phyloP scores from a whole-genome alignment of 345 rosid species.

The Geranium brycei region DNA sequence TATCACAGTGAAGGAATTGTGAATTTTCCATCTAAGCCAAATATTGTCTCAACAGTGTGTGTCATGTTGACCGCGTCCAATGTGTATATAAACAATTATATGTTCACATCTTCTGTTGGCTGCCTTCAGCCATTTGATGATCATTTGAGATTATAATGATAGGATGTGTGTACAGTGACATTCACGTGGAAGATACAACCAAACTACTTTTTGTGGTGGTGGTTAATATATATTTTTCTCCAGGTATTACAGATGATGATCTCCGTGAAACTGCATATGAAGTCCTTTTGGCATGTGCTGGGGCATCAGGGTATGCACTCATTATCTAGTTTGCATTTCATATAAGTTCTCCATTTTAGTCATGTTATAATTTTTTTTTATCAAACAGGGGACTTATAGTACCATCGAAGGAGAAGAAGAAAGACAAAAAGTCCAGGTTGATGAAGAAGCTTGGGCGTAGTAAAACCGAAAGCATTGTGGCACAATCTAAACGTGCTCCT shows the following conservation, averaged over 20 bases:
- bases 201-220: neutral
- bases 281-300: constrained; percentile 90
- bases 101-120: neutral
- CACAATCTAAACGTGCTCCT: constrained; percentile 50
- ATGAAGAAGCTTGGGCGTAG: constrained; percentile 89
- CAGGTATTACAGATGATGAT: constrained; percentile 87
- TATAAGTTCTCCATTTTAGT: constrained; percentile 7
- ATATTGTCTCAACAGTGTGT: neutral
- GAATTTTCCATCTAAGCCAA: neutral
- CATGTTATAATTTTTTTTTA: neutral
- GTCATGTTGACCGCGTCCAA: neutral
- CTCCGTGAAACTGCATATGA: constrained; percentile 92
- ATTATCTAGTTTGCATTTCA: constrained; percentile 7
- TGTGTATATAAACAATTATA: neutral
- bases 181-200: neutral
- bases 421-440: constrained; percentile 70
- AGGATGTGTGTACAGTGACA: neutral
- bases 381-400: constrained; percentile 72
- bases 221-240: constrained; percentile 3
- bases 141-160: neutral
- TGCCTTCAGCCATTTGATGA: neutral
- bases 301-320: constrained; percentile 72
- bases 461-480: constrained; percentile 43
- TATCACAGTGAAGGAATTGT: neutral
- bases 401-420: constrained; percentile 82